phyloP scores from a whole-genome alignment of 192 early-diverging fungal species.

The Endogone sp. region DNA sequence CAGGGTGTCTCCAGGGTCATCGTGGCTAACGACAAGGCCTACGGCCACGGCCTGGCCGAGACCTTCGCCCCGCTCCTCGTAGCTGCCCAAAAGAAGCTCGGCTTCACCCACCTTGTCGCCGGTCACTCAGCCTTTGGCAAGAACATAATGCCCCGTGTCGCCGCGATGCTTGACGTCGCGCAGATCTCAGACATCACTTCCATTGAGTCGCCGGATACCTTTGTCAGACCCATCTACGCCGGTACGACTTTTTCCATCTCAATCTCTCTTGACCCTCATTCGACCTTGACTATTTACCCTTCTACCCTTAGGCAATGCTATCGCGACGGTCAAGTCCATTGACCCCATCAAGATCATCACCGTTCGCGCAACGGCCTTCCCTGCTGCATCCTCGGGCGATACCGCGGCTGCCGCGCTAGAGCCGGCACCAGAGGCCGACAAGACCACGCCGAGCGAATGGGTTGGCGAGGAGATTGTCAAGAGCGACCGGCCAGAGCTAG shows the following conservation, averaged over 20 bases:
- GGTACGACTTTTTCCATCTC: slow-evolving; percentile 44
- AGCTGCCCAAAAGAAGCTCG: slow-evolving; percentile 61
- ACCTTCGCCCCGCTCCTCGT: slow-evolving; percentile 72
- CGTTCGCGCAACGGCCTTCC: slow-evolving; percentile 88
- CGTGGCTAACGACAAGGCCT: slow-evolving; percentile 75
- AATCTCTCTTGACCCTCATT: background rate
- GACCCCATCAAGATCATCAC: slow-evolving; percentile 88
- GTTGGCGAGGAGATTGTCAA: slow-evolving; percentile 86
- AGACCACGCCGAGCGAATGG: slow-evolving; percentile 64
- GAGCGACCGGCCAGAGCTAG: slow-evolving; percentile 94
- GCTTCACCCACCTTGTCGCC: slow-evolving; percentile 83
- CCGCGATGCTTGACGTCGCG: slow-evolving; percentile 87
- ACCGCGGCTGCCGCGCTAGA: slow-evolving; percentile 61
- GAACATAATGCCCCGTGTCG: slow-evolving; percentile 92
- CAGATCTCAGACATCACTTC: slow-evolving; percentile 87
- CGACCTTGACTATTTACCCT: background rate
- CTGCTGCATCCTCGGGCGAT: slow-evolving; percentile 49
- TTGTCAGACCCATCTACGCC: slow-evolving; percentile 96
- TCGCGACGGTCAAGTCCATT: slow-evolving; percentile 90
- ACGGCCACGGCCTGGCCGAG: slow-evolving; percentile 80
- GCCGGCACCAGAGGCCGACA: slow-evolving; percentile 61
- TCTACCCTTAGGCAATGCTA: slow-evolving; percentile 71
- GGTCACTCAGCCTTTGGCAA: slow-evolving; percentile 88
- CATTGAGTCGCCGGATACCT: slow-evolving; percentile 78
- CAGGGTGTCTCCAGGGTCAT: slow-evolving; percentile 79